These are phyloP conservation scores for Oxytropis ochrocephala DNA, from an alignment of 306 rosid genomes.

Conservation along the genomic window DNA sequence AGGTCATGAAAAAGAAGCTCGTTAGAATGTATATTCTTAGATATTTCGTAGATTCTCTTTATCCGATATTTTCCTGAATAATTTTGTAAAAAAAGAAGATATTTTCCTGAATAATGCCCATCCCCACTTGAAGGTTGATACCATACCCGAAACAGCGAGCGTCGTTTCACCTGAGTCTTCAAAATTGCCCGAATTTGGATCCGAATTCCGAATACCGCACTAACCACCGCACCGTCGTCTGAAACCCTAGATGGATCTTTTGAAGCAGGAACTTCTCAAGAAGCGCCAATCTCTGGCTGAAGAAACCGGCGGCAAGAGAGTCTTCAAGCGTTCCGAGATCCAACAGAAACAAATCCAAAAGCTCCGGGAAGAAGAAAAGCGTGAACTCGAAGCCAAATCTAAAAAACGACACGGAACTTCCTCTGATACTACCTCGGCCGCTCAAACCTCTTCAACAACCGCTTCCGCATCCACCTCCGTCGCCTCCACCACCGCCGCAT, in stretches of 20 bases:
- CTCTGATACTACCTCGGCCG: slow-evolving; percentile 24
- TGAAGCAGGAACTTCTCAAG: slow-evolving; percentile 72
- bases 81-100: no score
- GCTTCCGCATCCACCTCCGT: slow-evolving; percentile 22
- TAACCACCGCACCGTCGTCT: neutral
- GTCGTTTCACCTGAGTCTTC: neutral
- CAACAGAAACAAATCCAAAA: slow-evolving; percentile 77
- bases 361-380: slow-evolving; percentile 87
- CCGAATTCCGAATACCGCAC: neutral
- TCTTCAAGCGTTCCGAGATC: slow-evolving; percentile 90
- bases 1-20: no score
- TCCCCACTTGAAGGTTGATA: no score
- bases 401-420: slow-evolving; percentile 43
- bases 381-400: slow-evolving; percentile 80
- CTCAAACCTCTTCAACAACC: slow-evolving; percentile 26
- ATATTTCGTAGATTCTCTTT: no score
- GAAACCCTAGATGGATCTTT: slow-evolving; percentile 65
- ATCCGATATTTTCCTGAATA: no score
- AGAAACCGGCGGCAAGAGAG: slow-evolving; percentile 73
- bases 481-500: slow-evolving; percentile 16
- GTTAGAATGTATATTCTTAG: no score
- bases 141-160: neutral
- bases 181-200: neutral
- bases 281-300: slow-evolving; percentile 72
- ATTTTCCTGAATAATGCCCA: no score